Conservation (phyloP, 352 stramenopile genomes). For the Thraustochytrium striatum region DNA sequence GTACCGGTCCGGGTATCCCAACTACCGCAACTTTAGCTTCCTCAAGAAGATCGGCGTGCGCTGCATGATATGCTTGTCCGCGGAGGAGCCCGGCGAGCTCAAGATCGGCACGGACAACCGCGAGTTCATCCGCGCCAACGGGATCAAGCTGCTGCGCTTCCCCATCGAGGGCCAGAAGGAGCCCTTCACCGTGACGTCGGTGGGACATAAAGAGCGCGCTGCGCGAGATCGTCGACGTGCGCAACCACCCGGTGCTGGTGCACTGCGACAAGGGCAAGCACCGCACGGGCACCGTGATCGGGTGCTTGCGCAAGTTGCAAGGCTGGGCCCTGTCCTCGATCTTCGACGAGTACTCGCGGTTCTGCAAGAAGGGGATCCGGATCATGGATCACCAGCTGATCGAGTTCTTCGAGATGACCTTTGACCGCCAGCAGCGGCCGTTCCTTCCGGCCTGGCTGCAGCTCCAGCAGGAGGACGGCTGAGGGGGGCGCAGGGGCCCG, state of each 20-base stretch:
- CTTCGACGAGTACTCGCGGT: conserved; percentile 46
- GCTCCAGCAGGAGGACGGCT: no score
- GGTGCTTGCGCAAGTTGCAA: conserved; percentile 46
- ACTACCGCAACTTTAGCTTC: conserved; percentile 39
- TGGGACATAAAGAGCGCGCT: background rate
- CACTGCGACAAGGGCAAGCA: conserved; percentile 50
- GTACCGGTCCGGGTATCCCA: conserved; percentile 34
- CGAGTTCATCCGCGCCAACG: conserved; percentile 21
- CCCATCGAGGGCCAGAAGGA: conserved; percentile 48
- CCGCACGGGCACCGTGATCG: conserved; percentile 39
- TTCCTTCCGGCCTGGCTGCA: conserved; percentile 26
- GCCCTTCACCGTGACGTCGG: conserved; percentile 16
- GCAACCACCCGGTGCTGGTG: conserved; percentile 47
- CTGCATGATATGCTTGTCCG: conserved; percentile 42
- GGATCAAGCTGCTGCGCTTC: conserved; percentile 32
- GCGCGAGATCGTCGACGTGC: conserved; percentile 26
- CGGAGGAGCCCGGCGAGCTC: conserved; percentile 26
- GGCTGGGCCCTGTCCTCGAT: conserved; percentile 4
- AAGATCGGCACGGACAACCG: conserved; percentile 45
- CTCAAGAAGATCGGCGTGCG: conserved; percentile 28
- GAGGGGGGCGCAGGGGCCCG: no score
- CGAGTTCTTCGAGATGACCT: conserved; percentile 37
- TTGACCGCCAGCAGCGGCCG: background rate
- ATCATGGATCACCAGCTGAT: conserved; percentile 40
- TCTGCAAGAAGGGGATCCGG: conserved; percentile 30